These are phyloP conservation scores for Myriosclerotinia duriaeana DNA, from an alignment of 2,329 filamentous ascomycete species.

Conservation along the genomic window DNA sequence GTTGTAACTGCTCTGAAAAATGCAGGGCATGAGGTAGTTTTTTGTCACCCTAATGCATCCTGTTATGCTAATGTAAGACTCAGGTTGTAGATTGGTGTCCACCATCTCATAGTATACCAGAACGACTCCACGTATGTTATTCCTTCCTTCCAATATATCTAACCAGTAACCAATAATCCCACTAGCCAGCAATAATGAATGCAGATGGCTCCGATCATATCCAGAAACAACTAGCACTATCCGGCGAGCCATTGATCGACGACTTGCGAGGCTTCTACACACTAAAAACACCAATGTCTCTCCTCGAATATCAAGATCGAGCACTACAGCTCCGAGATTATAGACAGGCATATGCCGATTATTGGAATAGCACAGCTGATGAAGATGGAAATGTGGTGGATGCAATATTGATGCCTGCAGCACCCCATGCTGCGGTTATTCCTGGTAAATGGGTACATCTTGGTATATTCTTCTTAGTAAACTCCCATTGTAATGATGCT, in stretches of 20 bases:
- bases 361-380: slow-evolving; percentile 28
- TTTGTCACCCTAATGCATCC: not conserved
- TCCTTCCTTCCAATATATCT: no score
- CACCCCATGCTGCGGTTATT: slow-evolving; percentile 46
- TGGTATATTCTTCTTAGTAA: not conserved
- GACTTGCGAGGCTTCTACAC: slow-evolving; percentile 3
- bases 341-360: slow-evolving; percentile 44
- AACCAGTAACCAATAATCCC: not conserved
- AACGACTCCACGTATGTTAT: slow-evolving; percentile 16
- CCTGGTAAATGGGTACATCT: slow-evolving; percentile 29
- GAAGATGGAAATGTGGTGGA: slow-evolving; percentile 48
- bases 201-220: slow-evolving; percentile 21
- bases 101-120: slow-evolving; percentile 18
- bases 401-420: slow-evolving; percentile 50
- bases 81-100: slow-evolving; percentile 19
- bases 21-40: slow-evolving; percentile 8
- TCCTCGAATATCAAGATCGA: slow-evolving; percentile 23
- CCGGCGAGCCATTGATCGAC: slow-evolving; percentile 17
- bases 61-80: not conserved
- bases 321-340: slow-evolving; percentile 15
- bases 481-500: not conserved
- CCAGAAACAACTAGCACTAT: slow-evolving; percentile 16
- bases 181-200: slow-evolving; percentile 17
- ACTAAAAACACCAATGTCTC: slow-evolving; percentile 11
- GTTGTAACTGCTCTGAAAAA: slow-evolving; percentile 34